Base-by-base conservation (phyloP, 1,284 basidiomycete species). In the Puccinia novopanici region DNA sequence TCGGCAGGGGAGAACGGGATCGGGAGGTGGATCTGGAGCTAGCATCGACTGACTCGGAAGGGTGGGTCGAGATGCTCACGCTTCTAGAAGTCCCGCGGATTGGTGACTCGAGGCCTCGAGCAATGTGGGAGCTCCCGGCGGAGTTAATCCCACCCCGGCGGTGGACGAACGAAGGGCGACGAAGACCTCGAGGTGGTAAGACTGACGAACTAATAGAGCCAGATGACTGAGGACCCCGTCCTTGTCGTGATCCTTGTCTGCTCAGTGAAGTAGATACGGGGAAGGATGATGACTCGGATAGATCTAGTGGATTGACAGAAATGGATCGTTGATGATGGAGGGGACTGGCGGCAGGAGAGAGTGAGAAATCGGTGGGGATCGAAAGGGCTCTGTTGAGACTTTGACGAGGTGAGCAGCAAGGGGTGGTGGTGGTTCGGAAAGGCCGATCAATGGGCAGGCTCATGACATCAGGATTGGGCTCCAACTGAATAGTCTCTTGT, bases 21-120 rank as follows among this genome's bases (percentile, higher is more conserved):
- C 96, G 92, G 71, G 95, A 98, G 0, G 93, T 95, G 1, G 94
- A 96, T 40, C 96, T 91, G n/a, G 95, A 98, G 84, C 91, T 95
- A 81, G 92, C 90, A 42, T 81, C 83, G 4, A 85, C 80, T 89
- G 90, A 79, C 92, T 93, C 83, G 88, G 90, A 61, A 89, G 88
- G 22, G 90, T 89, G 63, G 90, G 90, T 73, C 89, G 87, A 81
- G 91, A 80, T 40, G 80, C 82, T 67, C 70, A 81, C 34, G 82
- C 70, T 68, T 82, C 82, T 50, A 3, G 80, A 75, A 1, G 82
- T 83, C n/a, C 74, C 75, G 70, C 73, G 34, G 74, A 57, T 63
- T 59, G 81, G 70, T 45, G 79, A 77, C 22, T 79, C 65, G 55
- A 67, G 65, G 68, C 57, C 63, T 72, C 79, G 42, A 63, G 67